Evolutionary conservation across 176 grass and related monocot genomes (phyloP), one percentile per base, ranked within the genome.

Genomic region (Thalia dealbata): DNA sequence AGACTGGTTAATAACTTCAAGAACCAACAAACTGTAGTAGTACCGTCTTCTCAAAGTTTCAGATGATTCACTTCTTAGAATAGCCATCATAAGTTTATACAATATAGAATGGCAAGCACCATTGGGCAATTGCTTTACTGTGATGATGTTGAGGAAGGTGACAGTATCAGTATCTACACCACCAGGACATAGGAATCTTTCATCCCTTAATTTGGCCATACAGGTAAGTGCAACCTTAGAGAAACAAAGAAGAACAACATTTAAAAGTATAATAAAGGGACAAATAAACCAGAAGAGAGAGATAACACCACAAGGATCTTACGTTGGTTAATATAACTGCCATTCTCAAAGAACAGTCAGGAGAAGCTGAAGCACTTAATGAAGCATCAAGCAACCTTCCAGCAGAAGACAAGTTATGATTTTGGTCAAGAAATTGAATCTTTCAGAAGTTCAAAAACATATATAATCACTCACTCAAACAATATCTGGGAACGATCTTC

Each of bases 301-400:
- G 28, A 73, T 13, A 30, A 11, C 19, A 46, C 22, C 56, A 63
- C 14, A 46, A 28, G 55, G 38, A 69, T 83, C 64, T 92, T 80
- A 97, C 93, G 80, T 97, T 88, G 24, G 82, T 97, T 83, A 97
- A 87, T 78, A 90, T 62, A 72, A 84, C 74, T 38, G 89, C 89
- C 93, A 97, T 97, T 87, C 88, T 97, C 67, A 90, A 79, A 30
- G 93, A 90, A 62, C 93, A 97, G 81, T 97, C 93, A 76, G 93
- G 89, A 78, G 89, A 90, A 66, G 85, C 86, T 26, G 93, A 85
- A 55, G 87, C 90, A 84, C 85, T 88, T 67, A 97, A 78, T 51
- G 89, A 97, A 90, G 93, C 81, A 81, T 87, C 87, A 86, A 97
- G 89, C 60, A 92, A 64, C 76, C 93, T 97, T 83, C 69, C 38